These are phyloP conservation scores for Eleusine coracana DNA, from an alignment of 176 grass and related monocot genomes.

Conservation along the genomic window DNA sequence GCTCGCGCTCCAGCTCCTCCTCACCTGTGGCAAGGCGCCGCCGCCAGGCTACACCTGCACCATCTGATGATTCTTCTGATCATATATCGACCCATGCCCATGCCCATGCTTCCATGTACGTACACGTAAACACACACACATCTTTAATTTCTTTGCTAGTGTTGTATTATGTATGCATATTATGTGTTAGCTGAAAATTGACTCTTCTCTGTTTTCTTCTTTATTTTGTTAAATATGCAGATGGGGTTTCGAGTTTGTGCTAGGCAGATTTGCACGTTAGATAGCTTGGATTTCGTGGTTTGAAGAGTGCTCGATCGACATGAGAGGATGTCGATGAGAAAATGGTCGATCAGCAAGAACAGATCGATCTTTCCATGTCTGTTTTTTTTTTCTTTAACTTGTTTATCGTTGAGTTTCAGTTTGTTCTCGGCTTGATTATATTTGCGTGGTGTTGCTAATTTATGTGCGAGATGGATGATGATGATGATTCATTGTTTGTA, in stretches of 20 bases:
- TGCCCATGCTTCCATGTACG: background rate
- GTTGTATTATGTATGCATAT: background rate
- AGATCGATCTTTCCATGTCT: conserved; percentile 8
- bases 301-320: conserved; percentile 29
- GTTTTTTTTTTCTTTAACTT: background rate
- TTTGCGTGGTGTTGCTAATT: background rate
- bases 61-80: conserved; percentile 34
- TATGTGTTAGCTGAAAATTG: background rate
- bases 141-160: background rate
- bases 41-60: conserved; percentile 88
- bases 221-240: conserved; percentile 2
- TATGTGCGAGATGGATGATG: background rate
- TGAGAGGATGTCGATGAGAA: conserved; percentile 64
- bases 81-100: background rate
- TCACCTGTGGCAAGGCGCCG: conserved; percentile 92
- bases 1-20: conserved; percentile 87
- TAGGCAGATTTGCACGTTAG: background rate
- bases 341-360: conserved; percentile 2
- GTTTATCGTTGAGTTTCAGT: conserved; percentile 12
- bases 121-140: background rate
- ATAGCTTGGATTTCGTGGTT: background rate
- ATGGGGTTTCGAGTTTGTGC: background rate
- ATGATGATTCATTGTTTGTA: background rate
- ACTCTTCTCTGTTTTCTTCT: background rate
- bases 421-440: conserved; percentile 22